Conservation (phyloP, 176 grass and related monocot species). For the Aegilops tauschii region DNA sequence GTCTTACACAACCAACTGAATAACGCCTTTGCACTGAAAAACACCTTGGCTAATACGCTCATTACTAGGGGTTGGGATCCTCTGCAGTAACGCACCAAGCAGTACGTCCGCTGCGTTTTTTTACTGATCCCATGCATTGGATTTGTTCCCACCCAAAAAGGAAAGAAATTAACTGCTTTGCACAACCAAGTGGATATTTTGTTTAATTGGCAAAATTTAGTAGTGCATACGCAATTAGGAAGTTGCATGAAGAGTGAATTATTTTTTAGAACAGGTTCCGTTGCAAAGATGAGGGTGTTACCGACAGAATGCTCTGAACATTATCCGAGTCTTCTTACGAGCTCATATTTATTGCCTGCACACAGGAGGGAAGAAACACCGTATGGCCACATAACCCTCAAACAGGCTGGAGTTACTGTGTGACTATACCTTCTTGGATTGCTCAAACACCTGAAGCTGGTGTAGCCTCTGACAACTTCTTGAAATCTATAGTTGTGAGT, state of each 20-base stretch:
- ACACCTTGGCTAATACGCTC: background rate
- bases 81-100: too few species aligned
- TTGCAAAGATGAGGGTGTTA: background rate
- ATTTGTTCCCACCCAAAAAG: background rate
- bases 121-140: background rate
- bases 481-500: constrained; percentile 96
- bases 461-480: constrained; percentile 68
- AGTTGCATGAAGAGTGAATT: background rate
- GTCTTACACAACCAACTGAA: background rate
- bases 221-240: background rate
- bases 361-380: constrained; percentile 87
- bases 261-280: background rate
- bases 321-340: background rate
- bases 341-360: background rate
- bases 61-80: too few species aligned
- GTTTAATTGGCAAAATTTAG: background rate
- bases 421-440: constrained; percentile 92
- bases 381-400: constrained; percentile 96
- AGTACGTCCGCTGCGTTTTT: background rate
- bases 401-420: constrained; percentile 98
- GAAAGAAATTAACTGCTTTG: background rate
- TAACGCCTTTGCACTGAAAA: background rate
- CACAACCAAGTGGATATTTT: background rate
- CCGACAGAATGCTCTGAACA: background rate
- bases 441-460: constrained; percentile 69